These are phyloP conservation scores for Exophiala phaeomuriformis DNA, from an alignment of 2,329 filamentous ascomycete genomes.

Conservation along the genomic window DNA sequence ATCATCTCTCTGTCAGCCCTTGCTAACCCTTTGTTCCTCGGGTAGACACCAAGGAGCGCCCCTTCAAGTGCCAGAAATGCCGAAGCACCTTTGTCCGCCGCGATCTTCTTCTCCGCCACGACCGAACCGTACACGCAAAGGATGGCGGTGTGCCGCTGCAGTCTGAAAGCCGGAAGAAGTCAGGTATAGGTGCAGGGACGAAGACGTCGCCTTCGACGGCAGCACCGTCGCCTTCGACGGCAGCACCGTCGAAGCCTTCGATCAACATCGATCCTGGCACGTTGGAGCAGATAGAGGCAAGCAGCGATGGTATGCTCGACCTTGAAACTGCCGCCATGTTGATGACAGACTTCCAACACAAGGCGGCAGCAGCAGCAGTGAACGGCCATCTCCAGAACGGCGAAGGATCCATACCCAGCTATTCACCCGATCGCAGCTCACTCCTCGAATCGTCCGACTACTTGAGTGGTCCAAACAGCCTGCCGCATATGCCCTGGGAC, in stretches of 20 bases:
- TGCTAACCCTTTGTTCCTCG: slow-evolving; percentile 12
- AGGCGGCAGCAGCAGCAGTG: slow-evolving; percentile 67
- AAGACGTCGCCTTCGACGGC: slow-evolving; percentile 52
- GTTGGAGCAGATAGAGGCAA: slow-evolving; percentile 86
- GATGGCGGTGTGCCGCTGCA: slow-evolving; percentile 59
- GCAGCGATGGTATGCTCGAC: slow-evolving; percentile 84
- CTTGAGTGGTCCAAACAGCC: slow-evolving; percentile 66
- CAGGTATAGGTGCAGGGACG: slow-evolving; percentile 44
- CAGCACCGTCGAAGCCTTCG: slow-evolving; percentile 61
- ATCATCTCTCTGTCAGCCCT: slow-evolving; percentile 8
- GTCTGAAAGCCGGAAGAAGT: slow-evolving; percentile 39
- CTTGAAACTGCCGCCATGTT: slow-evolving; percentile 97
- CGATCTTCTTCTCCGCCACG: slow-evolving; percentile 91
- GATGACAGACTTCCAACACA: slow-evolving; percentile 96
- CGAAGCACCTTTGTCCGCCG: slow-evolving; percentile 96
- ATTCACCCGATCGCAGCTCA: slow-evolving; percentile 62
- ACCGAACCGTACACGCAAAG: slow-evolving; percentile 96
- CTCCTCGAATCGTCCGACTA: slow-evolving; percentile 74
- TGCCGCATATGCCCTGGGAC: slow-evolving; percentile 89
- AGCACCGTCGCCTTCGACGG: slow-evolving; percentile 56
- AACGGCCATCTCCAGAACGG: slow-evolving; percentile 45
- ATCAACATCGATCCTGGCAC: slow-evolving; percentile 77
- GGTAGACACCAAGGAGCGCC: slow-evolving; percentile 93
- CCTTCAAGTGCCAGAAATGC: slow-evolving; percentile 98
- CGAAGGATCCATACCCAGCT: slow-evolving; percentile 51